Conservation (phyloP, 1,139 yeast species). For the Pneumocystis canis region DNA sequence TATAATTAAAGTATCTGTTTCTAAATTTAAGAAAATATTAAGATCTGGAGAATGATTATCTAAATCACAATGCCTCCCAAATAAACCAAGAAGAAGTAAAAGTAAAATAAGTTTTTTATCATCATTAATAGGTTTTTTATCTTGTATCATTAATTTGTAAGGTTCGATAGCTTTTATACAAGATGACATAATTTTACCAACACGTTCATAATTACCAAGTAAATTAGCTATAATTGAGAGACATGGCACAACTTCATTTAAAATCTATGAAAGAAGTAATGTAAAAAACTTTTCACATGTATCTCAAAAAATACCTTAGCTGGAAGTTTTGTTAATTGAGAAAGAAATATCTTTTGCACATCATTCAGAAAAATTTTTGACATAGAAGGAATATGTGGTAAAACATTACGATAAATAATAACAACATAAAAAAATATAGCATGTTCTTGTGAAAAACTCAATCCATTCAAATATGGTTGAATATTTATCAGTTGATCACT, state of each 20-base stretch:
- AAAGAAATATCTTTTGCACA: conserved; percentile 39
- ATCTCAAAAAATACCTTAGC: conserved; percentile 20
- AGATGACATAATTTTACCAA: conserved; percentile 49
- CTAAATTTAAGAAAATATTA: conserved; percentile 31
- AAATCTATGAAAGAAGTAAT: conserved; percentile 26
- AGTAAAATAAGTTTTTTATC: conserved; percentile 41
- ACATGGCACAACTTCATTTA: conserved; percentile 57
- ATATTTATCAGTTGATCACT: conserved; percentile 6
- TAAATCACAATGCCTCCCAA: conserved; percentile 54
- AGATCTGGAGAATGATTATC: conserved; percentile 30
- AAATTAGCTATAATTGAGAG: conserved; percentile 41
- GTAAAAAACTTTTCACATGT: neutral
- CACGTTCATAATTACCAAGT: conserved; percentile 33
- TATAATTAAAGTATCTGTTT: conserved; percentile 38
- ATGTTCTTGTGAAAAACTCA: conserved; percentile 21
- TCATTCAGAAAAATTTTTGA: conserved; percentile 38
- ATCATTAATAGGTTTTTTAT: conserved; percentile 23
- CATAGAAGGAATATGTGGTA: conserved; percentile 33
- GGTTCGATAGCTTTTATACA: conserved; percentile 22
- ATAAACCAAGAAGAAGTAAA: conserved; percentile 47
- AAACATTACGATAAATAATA: conserved; percentile 37
- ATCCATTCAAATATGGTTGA: conserved; percentile 6
- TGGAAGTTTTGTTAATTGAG: conserved; percentile 43
- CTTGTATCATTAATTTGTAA: neutral
- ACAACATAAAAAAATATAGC: conserved; percentile 35